Percentiles rank a stretch among this genome's conserved stretches.
These are phyloP conservation scores for Ceratocystis lukuohia DNA, from an alignment of 2,329 filamentous ascomycete species.

Conservation along the genomic window DNA sequence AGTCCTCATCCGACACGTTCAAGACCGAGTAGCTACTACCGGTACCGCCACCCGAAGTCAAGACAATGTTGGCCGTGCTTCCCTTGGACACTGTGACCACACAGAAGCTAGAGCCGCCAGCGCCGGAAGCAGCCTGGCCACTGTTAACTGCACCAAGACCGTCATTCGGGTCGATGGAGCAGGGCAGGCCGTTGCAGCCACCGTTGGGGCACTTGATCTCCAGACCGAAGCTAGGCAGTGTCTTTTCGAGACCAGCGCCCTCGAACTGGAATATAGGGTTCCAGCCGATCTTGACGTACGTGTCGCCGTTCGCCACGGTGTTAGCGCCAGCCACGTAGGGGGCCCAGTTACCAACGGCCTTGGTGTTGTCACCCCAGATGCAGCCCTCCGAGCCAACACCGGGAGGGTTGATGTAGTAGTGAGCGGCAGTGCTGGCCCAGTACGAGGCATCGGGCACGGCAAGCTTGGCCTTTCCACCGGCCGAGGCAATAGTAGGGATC, in stretches of 20 bases:
- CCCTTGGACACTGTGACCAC: conserved; percentile 63
- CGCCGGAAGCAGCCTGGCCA: conserved; percentile 41
- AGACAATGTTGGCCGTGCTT: conserved; percentile 51
- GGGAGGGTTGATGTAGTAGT: conserved; percentile 71
- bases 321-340: conserved; percentile 68
- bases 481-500: conserved; percentile 57
- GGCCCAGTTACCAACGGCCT: conserved; percentile 61
- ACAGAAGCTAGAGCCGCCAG: conserved; percentile 57
- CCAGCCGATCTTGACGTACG: conserved; percentile 63
- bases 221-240: conserved; percentile 51
- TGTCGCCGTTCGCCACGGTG: conserved; percentile 48
- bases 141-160: conserved; percentile 47
- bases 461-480: conserved; percentile 36
- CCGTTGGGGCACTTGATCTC: conserved; percentile 54
- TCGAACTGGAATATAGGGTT: conserved; percentile 65
- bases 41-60: conserved; percentile 37
- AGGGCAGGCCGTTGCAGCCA: conserved; percentile 60
- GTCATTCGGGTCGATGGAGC: conserved; percentile 50
- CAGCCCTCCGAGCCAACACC: conserved; percentile 52
- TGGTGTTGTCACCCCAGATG: conserved; percentile 52
- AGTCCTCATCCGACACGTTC: neutral
- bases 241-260: conserved; percentile 38
- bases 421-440: conserved; percentile 59
- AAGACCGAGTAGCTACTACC: conserved; percentile 21
- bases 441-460: conserved; percentile 58